Base-by-base conservation (phyloP, 2,329 filamentous ascomycete genomes). In the Thermothelomyces thermophilus region DNA sequence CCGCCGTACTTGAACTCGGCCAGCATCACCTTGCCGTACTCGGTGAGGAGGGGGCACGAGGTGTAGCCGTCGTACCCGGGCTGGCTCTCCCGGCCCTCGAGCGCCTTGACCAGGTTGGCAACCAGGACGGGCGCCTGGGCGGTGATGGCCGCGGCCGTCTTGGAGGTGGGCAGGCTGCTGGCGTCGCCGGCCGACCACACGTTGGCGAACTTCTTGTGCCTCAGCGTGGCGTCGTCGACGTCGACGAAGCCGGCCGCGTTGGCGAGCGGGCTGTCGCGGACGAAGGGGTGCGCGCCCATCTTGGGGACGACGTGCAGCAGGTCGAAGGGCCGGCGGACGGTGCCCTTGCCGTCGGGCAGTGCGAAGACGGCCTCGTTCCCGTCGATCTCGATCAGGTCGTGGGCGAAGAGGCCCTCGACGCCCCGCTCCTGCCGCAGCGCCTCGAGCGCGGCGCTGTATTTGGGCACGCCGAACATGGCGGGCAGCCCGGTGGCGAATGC, bases 111-210 rank as follows among this genome's bases (percentile, higher is more conserved):
- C 41, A 73, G 55, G 59, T 73, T 73, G 42, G 63, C 54, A n/a
- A 73, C 62, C 46, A 73, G 60, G 14, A 73, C 68, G 1, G 71
- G 71, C 1, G 68, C 63, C 58, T 73, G 68, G 5, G 70, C 62
- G 1, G 70, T 68, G 57, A 73, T 68, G 33, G 70, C 71, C 7
- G 71, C 71, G 0, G 70, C 70, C 8, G 71, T 73, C 64, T 73
- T 73, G 61, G 61, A 77, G 0, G 76, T 82, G 1, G 78, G 77
- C 43, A 82, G 62, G 41, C 72, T 78, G n/a, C 77, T 77, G 0
- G 78, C 79, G 52, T 82, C 79, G 13, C 79, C 79, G 0, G 70
- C 69, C 4, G 77, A 79, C 78, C 78, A 82, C 46, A 82, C 72
- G 45, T 82, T 82, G 56, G 65, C 52, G 59, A 68, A 81, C 57